Evolutionary conservation across 1,284 basidiomycete genomes (phyloP), one percentile per base, ranked within the genome.

Genomic region (Rhodotorula sp.): DNA sequence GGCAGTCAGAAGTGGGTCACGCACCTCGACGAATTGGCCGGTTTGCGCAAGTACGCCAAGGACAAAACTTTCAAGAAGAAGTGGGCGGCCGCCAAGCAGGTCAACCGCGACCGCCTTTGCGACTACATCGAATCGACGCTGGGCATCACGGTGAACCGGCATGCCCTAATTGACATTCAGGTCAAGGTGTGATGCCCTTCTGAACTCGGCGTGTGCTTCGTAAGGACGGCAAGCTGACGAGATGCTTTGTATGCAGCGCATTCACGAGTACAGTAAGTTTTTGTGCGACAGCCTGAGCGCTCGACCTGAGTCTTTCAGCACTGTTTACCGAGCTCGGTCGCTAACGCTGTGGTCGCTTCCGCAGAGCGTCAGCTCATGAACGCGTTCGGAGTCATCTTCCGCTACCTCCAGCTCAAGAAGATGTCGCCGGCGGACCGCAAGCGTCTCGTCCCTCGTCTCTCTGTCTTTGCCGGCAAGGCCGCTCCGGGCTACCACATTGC

Each of bases 101-200:
- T 33, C 42, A 74, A 73, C 69, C 75, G 72, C 77, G 77, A 68
- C 24, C 67, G 75, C 37, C 76, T 83, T 18, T 70, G 92, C 92
- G 12, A 86, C 88, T 85, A 92, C 76, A 87, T 95, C 42, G 85
- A 91, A 81, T 81, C 81, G 18, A 90, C 87, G 7, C 83, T 95
- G 30, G 91, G 92, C 22, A 73, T 84, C 71, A 86, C 80, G 44
- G 84, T 95, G 70, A 88, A 91, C 77, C 88, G 91, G 44, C 83
- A 88, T 64, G 91, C 91, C 33, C 86, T 95, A 85, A 95, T 94
- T 78, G 91, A 94, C 78, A 89, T 94, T 24, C 93, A 95, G 81
- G 91, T 93, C 79, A 95, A 95, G 86, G 83, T 62, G 66, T 66
- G 58, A 12, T 30, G 20, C 26, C 18, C 30, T 29, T 24, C 15